Evolutionary conservation across 2,329 filamentous ascomycete species (phyloP), one percentile per base, ranked within the genome.

Genomic region (Endoconidiophora laricicola): DNA sequence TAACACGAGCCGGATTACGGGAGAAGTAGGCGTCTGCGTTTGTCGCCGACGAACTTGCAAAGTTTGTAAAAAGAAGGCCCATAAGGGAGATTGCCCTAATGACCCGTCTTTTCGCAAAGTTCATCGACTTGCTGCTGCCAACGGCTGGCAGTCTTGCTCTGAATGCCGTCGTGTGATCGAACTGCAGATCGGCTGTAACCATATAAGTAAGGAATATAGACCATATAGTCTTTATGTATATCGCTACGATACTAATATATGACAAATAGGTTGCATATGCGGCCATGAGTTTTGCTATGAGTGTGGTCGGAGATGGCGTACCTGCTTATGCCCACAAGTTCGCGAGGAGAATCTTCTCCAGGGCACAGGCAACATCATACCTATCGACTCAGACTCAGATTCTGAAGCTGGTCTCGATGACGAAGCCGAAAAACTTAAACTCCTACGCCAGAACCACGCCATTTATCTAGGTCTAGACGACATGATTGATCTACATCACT

Each of bases 141-240:
- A 71, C 3, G 64, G 66, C 1, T 79, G 75, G 75, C 68, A 73
- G 57, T 61, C 67, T 2, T 79, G 76, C 52, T 58, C 57, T 3
- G 50, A 54, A 0, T 79, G 76, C 55, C 56, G 54, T 2, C 52
- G 62, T 1, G 33, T 79, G 10, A 64, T 79, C 0, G 72, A 77
- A 58, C 59, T 75, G 0, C 26, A 57, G 0, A n/a, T 36, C 0
- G 75, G 76, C 1, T 79, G 76, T 53, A 64, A 72, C 46, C 75
- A 79, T 47, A 78, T 79, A 3, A 73, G 74, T 78, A 55, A 57
- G 70, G 16, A 69, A 4, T 4, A 22, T 46, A 14, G 16, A 10
- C 16, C n/a, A 6, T 44, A 9, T 23, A 23, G 4, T 23, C 14
- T 44, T 22, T 44, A 23, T 23, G 42, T 12, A 10, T 44, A 23